A percentile compares a stretch with the other conserved stretches of the same genome.
These are phyloP conservation scores for Sugiyamaella paludigena DNA, from an alignment of 1,139 yeast genomes.

Conservation along the genomic window DNA sequence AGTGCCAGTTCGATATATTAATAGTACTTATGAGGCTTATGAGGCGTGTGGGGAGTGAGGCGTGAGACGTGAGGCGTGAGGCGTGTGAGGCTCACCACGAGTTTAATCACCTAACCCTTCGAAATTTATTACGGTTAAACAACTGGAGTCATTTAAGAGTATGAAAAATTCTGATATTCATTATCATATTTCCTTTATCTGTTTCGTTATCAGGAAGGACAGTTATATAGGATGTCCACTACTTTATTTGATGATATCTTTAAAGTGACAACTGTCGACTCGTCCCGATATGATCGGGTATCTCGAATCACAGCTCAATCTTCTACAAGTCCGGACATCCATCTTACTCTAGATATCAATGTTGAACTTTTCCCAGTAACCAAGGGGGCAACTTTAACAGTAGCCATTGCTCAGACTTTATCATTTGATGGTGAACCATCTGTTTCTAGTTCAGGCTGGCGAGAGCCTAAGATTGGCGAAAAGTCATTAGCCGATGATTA, in stretches of 20 bases:
- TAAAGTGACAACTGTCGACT: conserved; percentile 78
- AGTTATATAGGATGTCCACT: conserved; percentile 32
- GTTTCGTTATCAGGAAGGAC: neutral
- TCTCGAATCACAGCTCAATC: conserved; percentile 86
- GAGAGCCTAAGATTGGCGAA: conserved; percentile 77
- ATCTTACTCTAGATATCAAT: conserved; percentile 86
- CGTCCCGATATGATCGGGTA: conserved; percentile 90
- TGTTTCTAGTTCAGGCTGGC: conserved; percentile 65
- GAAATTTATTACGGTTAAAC: no score
- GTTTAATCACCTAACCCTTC: no score
- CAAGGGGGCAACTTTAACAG: conserved; percentile 76
- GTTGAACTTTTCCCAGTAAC: conserved; percentile 87
- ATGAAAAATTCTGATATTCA: conserved; percentile 5
- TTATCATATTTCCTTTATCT: neutral
- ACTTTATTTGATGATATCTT: conserved; percentile 93
- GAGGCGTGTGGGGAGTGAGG: no score
- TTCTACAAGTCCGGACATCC: conserved; percentile 77
- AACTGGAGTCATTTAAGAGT: no score
- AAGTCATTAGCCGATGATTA: conserved; percentile 91
- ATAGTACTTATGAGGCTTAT: no score
- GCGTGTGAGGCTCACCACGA: no score
- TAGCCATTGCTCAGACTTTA: conserved; percentile 79
- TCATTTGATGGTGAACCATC: conserved; percentile 59
- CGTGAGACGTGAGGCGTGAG: no score
- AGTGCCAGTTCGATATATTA: no score